Conservation (phyloP, 2,329 filamentous ascomycete genomes). For the Arthrinium phaeospermum region DNA sequence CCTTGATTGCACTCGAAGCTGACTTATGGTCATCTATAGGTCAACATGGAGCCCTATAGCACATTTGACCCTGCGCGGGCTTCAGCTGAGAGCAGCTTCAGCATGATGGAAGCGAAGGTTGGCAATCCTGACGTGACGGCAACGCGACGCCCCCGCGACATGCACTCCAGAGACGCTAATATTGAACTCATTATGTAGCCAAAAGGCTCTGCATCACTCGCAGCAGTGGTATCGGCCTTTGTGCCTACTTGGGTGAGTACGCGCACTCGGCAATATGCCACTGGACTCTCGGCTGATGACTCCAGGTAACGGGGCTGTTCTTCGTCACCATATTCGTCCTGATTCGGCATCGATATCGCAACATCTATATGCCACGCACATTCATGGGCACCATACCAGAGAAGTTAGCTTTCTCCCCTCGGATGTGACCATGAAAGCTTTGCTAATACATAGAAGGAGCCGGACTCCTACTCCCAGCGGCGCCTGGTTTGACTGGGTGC, state of each 20-base stretch:
- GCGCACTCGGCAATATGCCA: not conserved
- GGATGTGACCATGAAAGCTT: not conserved
- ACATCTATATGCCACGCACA: constrained; percentile 38
- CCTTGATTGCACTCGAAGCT: not conserved
- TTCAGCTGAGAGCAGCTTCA: not conserved
- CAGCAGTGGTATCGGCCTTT: constrained; percentile 36
- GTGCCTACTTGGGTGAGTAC: constrained; percentile 37
- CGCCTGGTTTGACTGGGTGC: constrained; percentile 35
- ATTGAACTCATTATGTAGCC: constrained; percentile 25
- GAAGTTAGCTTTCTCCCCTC: constrained; percentile 29
- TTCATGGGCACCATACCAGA: constrained; percentile 37
- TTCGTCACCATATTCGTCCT: constrained; percentile 36
- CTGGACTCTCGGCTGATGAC: constrained; percentile 24
- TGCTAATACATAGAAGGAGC: constrained; percentile 28
- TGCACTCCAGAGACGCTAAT: not conserved
- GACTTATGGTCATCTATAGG: not conserved
- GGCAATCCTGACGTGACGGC: not conserved
- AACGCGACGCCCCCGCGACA: too few species aligned
- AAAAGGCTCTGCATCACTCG: constrained; percentile 36
- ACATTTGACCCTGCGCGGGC: not conserved
- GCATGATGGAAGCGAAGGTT: constrained; percentile 14
- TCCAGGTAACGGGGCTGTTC: constrained; percentile 32
- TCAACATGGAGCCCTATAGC: not conserved
- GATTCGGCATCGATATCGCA: constrained; percentile 34
- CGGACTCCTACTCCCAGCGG: constrained; percentile 33